Evolutionary conservation across 768 basidiomycete species (phyloP).

Genomic region (Phaeolepiota aurea): DNA sequence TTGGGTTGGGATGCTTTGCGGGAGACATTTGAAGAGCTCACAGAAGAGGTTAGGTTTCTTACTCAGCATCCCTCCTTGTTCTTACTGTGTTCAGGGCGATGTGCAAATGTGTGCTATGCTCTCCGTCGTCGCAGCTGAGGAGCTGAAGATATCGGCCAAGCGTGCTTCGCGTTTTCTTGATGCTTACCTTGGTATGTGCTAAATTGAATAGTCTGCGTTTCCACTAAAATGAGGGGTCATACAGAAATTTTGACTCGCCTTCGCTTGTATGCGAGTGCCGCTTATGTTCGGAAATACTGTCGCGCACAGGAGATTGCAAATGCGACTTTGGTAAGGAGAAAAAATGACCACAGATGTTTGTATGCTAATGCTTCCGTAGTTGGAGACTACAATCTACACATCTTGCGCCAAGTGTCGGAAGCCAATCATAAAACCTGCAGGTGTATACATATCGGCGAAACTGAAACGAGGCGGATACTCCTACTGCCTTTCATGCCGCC

Average conservation of each 20-base stretch:
- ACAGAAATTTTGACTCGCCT: conserved; percentile 58
- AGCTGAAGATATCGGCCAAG: conserved; percentile 39
- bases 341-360: neutral
- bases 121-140: conserved; percentile 48
- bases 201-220: neutral
- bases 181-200: conserved; percentile 59
- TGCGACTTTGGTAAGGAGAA: conserved; percentile 37
- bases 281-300: conserved; percentile 67
- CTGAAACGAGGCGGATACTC: conserved; percentile 36
- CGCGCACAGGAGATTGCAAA: conserved; percentile 40
- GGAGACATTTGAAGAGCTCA: conserved; percentile 50
- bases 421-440: conserved; percentile 37
- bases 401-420: conserved; percentile 66
- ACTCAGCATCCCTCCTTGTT: neutral
- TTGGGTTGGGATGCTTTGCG: conserved; percentile 49
- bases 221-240: neutral
- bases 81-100: conserved; percentile 46
- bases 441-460: no score
- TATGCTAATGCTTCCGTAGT: conserved; percentile 23
- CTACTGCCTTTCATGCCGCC: conserved; percentile 50
- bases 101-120: conserved; percentile 76
- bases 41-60: conserved; percentile 42
- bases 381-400: conserved; percentile 66
- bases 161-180: conserved; percentile 52
- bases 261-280: conserved; percentile 56